These are phyloP conservation scores for Saraca asoca DNA, from an alignment of 331 rosid genomes.

Conservation along the genomic window DNA sequence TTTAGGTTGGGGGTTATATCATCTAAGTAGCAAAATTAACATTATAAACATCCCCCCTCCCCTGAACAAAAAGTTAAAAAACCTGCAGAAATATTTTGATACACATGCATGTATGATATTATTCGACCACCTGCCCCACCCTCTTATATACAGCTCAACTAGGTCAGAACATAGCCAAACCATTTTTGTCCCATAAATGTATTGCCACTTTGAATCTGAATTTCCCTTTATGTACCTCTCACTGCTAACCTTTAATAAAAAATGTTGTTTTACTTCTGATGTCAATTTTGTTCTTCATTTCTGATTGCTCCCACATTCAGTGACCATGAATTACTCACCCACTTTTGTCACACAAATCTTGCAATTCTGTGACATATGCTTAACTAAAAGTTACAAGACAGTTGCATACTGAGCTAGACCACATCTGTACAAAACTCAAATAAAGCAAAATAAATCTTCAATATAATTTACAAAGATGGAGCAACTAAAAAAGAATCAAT, in stretches of 20 bases:
- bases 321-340: neutral
- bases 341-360: neutral
- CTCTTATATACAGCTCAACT: neutral
- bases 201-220: constrained; percentile 4
- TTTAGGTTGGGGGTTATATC: constrained; percentile 10
- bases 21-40: no score
- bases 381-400: constrained; percentile 25
- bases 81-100: neutral
- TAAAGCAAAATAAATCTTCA: constrained; percentile 12
- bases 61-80: neutral
- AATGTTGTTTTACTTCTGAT: neutral
- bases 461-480: constrained; percentile 13
- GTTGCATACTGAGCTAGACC: constrained; percentile 25
- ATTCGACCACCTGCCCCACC: neutral
- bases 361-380: constrained; percentile 4
- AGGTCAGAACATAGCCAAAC: constrained; percentile 22
- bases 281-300: neutral
- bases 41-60: no score
- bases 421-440: constrained; percentile 14
- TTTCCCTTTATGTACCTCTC: neutral
- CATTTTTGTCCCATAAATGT: constrained; percentile 17
- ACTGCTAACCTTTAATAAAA: neutral
- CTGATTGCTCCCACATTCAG: neutral
- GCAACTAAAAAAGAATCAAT: constrained; percentile 13
- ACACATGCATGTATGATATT: constrained; percentile 5